A percentile compares a stretch with the other conserved stretches of the same genome.
Evolutionary conservation across 192 early-diverging fungal species (phyloP).

Genomic region (Linnemannia schmuckeri): DNA sequence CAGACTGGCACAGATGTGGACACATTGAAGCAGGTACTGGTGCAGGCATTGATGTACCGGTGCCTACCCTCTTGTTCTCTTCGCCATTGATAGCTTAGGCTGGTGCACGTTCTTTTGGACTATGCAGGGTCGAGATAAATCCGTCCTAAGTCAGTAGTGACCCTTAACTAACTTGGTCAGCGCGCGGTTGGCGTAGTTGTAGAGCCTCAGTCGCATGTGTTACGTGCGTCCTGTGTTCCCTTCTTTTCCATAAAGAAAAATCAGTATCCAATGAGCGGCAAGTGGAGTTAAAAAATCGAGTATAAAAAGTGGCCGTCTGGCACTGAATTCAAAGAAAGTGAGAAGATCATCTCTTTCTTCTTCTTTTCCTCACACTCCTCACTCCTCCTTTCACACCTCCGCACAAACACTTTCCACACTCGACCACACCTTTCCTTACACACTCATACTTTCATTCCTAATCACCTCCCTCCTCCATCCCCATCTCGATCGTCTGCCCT

Average conservation of each 20-base stretch:
- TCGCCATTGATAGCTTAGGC: too few relatives aligned
- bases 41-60: too few relatives aligned
- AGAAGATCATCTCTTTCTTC: constrained; percentile 41
- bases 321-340: constrained; percentile 9
- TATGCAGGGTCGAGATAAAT: too few relatives aligned
- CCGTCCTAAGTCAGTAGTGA: too few relatives aligned
- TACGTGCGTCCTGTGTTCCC: neutral
- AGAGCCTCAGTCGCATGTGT: neutral
- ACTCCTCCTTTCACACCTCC: neutral
- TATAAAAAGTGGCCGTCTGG: constrained; percentile 11
- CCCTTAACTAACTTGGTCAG: too few relatives aligned
- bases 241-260: neutral
- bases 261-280: neutral
- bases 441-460: neutral
- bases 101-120: too few relatives aligned
- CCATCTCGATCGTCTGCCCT: neutral
- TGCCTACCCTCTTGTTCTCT: too few relatives aligned
- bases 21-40: too few relatives aligned
- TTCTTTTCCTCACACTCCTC: neutral
- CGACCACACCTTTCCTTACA: neutral
- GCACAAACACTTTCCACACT: neutral
- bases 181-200: neutral
- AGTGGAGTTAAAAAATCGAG: neutral
- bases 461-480: neutral
- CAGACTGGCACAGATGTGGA: too few relatives aligned